Evolutionary conservation across 257 asterid species (phyloP).

Genomic region (Gardenia jasminoides): DNA sequence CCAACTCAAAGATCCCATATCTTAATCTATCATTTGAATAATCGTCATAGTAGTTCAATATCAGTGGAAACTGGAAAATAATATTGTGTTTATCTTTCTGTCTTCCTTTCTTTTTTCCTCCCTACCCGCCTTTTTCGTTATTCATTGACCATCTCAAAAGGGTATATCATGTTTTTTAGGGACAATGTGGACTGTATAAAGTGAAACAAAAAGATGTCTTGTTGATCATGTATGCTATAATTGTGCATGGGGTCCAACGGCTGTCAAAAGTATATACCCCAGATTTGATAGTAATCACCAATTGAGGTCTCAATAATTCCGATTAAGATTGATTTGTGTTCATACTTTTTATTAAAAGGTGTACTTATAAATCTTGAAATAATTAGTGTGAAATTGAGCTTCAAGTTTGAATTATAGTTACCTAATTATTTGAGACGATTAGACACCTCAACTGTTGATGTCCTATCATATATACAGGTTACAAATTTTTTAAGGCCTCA

Average conservation of each 20-base stretch:
- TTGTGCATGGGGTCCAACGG: background rate
- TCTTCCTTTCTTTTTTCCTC: background rate
- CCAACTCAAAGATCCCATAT: constrained; percentile 14
- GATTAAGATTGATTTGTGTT: background rate
- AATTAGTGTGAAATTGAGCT: no score
- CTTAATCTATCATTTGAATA: constrained; percentile 8
- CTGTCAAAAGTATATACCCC: background rate
- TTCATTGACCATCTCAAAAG: constrained; percentile 14
- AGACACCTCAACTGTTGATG: background rate
- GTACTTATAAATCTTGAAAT: no score
- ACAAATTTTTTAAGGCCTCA: background rate
- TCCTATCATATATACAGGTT: background rate
- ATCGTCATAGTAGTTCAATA: background rate
- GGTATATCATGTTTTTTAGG: background rate
- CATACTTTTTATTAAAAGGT: background rate
- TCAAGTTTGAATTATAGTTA: no score
- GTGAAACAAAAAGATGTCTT: background rate
- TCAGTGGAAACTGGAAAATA: background rate
- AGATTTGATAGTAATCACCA: background rate
- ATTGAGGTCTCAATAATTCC: background rate
- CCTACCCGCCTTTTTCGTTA: background rate
- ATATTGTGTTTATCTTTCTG: background rate
- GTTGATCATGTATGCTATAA: background rate
- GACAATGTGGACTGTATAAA: constrained; percentile 1
- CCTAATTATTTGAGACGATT: background rate